Conservation (phyloP, 129 eudicot species). For the Silybum marianum region DNA sequence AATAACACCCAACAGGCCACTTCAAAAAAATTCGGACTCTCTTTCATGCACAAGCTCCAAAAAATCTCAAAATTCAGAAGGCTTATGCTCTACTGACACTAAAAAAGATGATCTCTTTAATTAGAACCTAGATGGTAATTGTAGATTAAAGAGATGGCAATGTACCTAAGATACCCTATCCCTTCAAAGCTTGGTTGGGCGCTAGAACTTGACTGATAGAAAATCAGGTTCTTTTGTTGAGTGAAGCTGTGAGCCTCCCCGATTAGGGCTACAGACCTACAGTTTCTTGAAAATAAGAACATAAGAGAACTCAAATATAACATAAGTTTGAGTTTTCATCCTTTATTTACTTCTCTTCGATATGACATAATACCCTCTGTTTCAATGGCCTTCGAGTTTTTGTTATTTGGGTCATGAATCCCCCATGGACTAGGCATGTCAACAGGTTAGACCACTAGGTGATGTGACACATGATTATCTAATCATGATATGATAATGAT, state of each 20-base stretch:
- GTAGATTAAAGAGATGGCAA: not conserved
- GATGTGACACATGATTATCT: not conserved
- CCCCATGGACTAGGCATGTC: not conserved
- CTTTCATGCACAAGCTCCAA: not conserved
- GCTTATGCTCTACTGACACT: not conserved
- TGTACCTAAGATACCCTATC: not conserved
- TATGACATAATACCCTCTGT: not conserved
- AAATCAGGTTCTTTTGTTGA: not conserved
- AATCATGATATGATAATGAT: not conserved
- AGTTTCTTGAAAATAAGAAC: not conserved
- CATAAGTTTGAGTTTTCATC: not conserved
- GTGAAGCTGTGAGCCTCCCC: not conserved
- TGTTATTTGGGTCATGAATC: not conserved
- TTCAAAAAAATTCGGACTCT: not conserved
- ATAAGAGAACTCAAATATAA: not conserved
- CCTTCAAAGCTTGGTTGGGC: not conserved
- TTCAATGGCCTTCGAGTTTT: not conserved
- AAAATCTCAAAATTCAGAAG: not conserved
- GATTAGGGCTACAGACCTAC: not conserved
- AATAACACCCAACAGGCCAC: not conserved
- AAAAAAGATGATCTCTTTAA: not conserved
- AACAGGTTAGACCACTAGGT: not conserved
- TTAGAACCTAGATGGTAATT: not conserved
- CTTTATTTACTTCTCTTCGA: not conserved
- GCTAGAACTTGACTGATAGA: not conserved